A percentile compares a stretch with the other conserved stretches of the same genome.
Conservation (phyloP, 2,329 filamentous ascomycete species). For the Fusarium zealandicum region DNA sequence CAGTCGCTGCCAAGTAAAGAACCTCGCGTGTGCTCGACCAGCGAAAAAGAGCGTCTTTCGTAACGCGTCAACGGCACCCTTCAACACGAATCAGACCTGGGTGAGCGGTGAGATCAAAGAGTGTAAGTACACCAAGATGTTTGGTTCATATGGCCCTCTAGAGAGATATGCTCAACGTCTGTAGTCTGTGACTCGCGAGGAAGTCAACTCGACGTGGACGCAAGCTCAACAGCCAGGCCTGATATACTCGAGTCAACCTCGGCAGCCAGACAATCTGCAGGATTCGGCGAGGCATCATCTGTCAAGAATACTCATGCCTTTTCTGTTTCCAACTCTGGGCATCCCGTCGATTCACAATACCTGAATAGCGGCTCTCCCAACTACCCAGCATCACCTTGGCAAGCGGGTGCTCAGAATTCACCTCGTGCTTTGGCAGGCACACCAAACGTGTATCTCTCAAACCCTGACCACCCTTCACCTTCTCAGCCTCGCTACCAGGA, state of each 20-base stretch:
- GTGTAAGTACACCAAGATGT: constrained; percentile 39
- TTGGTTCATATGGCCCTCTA: accelerated
- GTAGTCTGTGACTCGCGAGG: constrained; percentile 21
- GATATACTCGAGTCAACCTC: background rate
- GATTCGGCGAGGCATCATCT: constrained; percentile 6
- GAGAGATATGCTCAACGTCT: background rate
- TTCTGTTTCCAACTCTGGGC: background rate
- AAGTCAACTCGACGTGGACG: background rate
- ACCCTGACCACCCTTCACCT: constrained; percentile 22
- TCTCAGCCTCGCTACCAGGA: constrained; percentile 7
- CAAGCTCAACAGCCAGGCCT: background rate
- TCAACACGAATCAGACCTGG: constrained; percentile 49
- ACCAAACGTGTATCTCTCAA: constrained; percentile 15
- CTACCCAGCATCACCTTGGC: constrained; percentile 22
- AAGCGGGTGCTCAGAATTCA: constrained; percentile 16
- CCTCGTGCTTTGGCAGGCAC: constrained; percentile 14
- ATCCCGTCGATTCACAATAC: constrained; percentile 1
- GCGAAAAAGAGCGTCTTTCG: constrained; percentile 48
- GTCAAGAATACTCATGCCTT: constrained; percentile 3
- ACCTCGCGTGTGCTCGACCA: constrained; percentile 46
- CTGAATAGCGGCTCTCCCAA: constrained; percentile 5
- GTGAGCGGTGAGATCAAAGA: constrained; percentile 46
- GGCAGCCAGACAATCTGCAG: background rate
- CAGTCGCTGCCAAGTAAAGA: constrained; percentile 45
- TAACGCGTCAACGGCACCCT: constrained; percentile 44